Evolutionary conservation across 2,329 filamentous ascomycete species (phyloP), one percentile per base, ranked within the genome.

Genomic region (Madurella fahalii): DNA sequence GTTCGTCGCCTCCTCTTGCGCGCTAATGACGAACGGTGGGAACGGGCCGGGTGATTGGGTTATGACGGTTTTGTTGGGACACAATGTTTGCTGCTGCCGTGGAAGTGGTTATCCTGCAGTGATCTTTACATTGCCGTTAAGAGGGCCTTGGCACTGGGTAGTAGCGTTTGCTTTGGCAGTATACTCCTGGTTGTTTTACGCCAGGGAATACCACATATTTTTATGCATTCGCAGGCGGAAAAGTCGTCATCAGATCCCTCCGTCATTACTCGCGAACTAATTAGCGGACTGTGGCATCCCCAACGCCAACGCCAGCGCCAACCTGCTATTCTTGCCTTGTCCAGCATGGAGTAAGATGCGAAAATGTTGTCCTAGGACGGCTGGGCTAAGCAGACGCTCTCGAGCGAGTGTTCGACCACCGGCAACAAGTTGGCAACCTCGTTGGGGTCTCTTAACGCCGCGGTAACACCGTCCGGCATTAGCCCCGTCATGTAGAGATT

Each of bases 381-480:
- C 15, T 4, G 15, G 12, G 48, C 57, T 49, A 43, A 67, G 60
- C 60, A 61, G 13, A 69, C 54, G 15, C 56, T 63, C 43, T 95
- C 90, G 56, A 85, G 72, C 30, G 69, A 79, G 52, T 84, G 83
- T 53, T 89, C 84, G n/a, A 91, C 81, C 5, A 89, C 72, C 2
- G 84, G 85, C 45, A 96, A 70, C 41, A 90, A 66, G 30, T 85
- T 81, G 13, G 83, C 83, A 41, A 96, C 74, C 52, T 84, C 77
- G 65, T 95, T 94, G 2, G 90, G 81, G 70, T 96, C 90, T 63
- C 91, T 79, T 72, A 96, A 77, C 20, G 87, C 81, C 40, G 88
- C 81, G 1, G 89, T 86, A 18, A 91, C 79, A 66, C 92, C 90
- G 64, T 93, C 87, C 3, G 86, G 83, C 44, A 76, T 64, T 37